phyloP scores from a whole-genome alignment of 257 asterid species.

The Linaria vulgaris region DNA sequence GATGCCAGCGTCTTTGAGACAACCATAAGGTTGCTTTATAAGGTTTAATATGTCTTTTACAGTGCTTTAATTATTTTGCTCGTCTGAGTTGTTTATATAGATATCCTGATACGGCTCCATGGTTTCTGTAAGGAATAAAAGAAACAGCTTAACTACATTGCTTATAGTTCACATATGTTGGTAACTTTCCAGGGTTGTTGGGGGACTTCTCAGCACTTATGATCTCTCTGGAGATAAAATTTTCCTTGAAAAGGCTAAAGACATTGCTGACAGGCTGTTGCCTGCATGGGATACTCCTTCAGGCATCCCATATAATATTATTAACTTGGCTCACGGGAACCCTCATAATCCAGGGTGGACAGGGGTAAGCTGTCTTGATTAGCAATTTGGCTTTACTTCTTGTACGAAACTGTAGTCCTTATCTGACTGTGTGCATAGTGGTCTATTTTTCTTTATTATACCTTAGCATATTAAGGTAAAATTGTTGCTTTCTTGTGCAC shows the following conservation, averaged over 20 bases:
- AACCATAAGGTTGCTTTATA: too few species aligned
- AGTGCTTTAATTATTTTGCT: slow-evolving; percentile 33
- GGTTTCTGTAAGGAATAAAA: slow-evolving; percentile 18
- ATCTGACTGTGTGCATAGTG: neutral
- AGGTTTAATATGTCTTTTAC: slow-evolving; percentile 37
- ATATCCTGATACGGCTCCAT: slow-evolving; percentile 19
- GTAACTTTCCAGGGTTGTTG: slow-evolving; percentile 83
- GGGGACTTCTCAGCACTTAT: slow-evolving; percentile 95
- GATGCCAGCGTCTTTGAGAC: slow-evolving; percentile 98
- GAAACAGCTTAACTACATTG: slow-evolving; percentile 20
- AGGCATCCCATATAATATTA: slow-evolving; percentile 89
- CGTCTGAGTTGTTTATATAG: slow-evolving; percentile 16
- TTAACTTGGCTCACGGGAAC: slow-evolving; percentile 87
- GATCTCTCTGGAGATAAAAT: slow-evolving; percentile 93
- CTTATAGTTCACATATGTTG: slow-evolving; percentile 32
- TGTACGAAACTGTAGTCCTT: neutral
- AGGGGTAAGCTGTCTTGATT: slow-evolving; percentile 59
- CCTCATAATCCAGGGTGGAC: slow-evolving; percentile 99
- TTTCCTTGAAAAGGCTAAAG: slow-evolving; percentile 94
- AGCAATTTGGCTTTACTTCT: neutral
- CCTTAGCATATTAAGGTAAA: neutral
- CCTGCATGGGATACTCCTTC: slow-evolving; percentile 98
- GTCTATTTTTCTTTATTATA: neutral
- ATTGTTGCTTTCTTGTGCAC: neutral
- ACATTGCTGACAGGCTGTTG: slow-evolving; percentile 89